phyloP scores from a whole-genome alignment of 345 rosid species.

The Salix koriyanagi region DNA sequence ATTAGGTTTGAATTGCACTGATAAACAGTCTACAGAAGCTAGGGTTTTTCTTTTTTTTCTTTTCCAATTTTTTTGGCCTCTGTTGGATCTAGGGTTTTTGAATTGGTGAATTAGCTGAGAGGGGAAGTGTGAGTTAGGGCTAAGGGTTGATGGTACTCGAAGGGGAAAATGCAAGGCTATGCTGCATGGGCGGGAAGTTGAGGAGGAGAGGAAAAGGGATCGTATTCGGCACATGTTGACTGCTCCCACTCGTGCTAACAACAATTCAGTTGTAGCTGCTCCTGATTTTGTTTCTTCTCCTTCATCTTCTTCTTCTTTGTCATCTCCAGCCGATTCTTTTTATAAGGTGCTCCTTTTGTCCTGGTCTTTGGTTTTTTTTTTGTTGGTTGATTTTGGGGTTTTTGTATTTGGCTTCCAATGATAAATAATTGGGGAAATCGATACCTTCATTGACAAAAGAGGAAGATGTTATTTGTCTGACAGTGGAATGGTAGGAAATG shows the following conservation, averaged over 20 bases:
- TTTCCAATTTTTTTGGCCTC: neutral
- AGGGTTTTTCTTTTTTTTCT: slow-evolving; percentile 13
- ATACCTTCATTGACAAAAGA: neutral
- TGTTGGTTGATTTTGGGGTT: neutral
- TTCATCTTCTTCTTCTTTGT: neutral
- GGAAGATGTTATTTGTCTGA: neutral
- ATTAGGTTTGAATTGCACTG: slow-evolving; percentile 28
- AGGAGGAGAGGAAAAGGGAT: slow-evolving; percentile 19
- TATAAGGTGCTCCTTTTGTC: slow-evolving; percentile 44
- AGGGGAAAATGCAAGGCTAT: slow-evolving; percentile 46
- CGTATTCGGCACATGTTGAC: slow-evolving; percentile 29
- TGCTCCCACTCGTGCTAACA: slow-evolving; percentile 22
- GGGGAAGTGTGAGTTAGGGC: slow-evolving; percentile 4
- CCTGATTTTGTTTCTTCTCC: slow-evolving; percentile 13
- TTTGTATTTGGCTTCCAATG: neutral
- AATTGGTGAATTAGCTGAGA: neutral
- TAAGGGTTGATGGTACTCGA: slow-evolving; percentile 32
- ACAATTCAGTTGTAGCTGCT: slow-evolving; percentile 8
- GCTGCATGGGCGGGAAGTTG: slow-evolving; percentile 45
- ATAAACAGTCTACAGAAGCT: neutral
- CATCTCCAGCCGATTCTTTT: slow-evolving; percentile 29
- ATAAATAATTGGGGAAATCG: neutral
- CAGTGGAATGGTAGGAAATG: neutral
- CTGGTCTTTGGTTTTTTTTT: neutral
- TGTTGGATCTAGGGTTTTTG: slow-evolving; percentile 18